Conservation (phyloP, 768 basidiomycete species). For the Boletus patriciae region DNA sequence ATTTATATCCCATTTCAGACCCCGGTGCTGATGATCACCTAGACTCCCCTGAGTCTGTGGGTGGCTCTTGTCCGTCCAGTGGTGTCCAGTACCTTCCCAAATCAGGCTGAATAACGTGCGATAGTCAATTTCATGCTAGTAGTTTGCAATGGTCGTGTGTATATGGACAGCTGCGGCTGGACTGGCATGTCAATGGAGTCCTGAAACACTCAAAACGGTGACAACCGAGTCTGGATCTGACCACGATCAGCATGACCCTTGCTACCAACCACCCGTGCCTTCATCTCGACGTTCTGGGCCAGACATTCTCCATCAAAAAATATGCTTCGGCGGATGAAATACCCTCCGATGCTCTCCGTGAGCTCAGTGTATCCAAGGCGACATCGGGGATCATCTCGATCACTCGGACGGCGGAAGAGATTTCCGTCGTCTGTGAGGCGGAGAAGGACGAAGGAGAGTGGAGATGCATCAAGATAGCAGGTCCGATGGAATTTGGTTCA, state of each 20-base stretch:
- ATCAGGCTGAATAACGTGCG: slow-evolving; percentile 19
- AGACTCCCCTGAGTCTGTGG: slow-evolving; percentile 52
- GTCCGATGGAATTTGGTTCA: slow-evolving; percentile 66
- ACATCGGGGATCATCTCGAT: slow-evolving; percentile 49
- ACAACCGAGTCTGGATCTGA: neutral
- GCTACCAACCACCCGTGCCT: slow-evolving; percentile 47
- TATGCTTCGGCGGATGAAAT: slow-evolving; percentile 35
- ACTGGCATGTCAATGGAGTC: neutral
- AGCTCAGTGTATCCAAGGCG: slow-evolving; percentile 32
- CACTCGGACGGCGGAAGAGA: slow-evolving; percentile 59
- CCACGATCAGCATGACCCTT: slow-evolving; percentile 36
- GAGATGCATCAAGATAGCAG: slow-evolving; percentile 61
- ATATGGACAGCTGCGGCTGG: neutral
- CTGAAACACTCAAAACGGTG: neutral
- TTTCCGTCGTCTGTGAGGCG: slow-evolving; percentile 56
- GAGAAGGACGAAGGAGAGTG: slow-evolving; percentile 44
- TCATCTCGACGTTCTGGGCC: slow-evolving; percentile 45
- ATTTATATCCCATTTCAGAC: neutral
- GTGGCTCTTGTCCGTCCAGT: slow-evolving; percentile 47
- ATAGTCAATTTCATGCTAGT: neutral
- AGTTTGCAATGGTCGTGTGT: neutral
- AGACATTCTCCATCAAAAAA: slow-evolving; percentile 48
- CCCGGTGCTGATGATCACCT: slow-evolving; percentile 1
- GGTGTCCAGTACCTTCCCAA: slow-evolving; percentile 66
- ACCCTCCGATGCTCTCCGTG: slow-evolving; percentile 24